Percentiles rank a stretch among this genome's conserved stretches.
Conservation (phyloP, 2,329 filamentous ascomycete species). For the Talaromyces verruculosus region DNA sequence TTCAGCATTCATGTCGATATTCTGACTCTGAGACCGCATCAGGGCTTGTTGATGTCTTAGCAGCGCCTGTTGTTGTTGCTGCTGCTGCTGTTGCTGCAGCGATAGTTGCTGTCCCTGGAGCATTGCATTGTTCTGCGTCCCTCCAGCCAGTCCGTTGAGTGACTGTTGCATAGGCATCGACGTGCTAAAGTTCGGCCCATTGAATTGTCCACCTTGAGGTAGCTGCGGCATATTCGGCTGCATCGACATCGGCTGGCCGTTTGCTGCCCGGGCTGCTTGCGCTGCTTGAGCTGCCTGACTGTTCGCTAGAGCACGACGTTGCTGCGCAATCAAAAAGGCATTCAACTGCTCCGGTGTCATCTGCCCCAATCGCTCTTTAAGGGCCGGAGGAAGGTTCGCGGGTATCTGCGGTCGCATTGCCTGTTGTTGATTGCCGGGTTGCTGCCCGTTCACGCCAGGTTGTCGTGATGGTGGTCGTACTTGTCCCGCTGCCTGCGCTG, state of each 20-base stretch:
- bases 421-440: constrained; percentile 32
- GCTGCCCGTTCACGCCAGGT: constrained; percentile 35
- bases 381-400: constrained; percentile 33
- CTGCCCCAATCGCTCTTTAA: constrained; percentile 38
- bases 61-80: constrained; percentile 33
- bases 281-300: constrained; percentile 28
- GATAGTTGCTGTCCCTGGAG: constrained; percentile 37
- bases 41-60: constrained; percentile 32
- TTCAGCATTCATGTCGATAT: constrained; percentile 41
- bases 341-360: constrained; percentile 40
- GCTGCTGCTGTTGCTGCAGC: constrained; percentile 34
- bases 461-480: constrained; percentile 37
- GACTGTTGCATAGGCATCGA: constrained; percentile 38
- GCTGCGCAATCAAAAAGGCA: constrained; percentile 36
- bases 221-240: constrained; percentile 34
- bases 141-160: constrained; percentile 33
- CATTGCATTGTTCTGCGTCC: constrained; percentile 32
- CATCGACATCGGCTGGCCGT: constrained; percentile 32
- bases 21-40: constrained; percentile 36
- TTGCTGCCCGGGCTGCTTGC: constrained; percentile 34
- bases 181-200: constrained; percentile 37
- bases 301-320: constrained; percentile 33
- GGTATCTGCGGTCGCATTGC: constrained; percentile 36
- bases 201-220: constrained; percentile 39
- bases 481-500: constrained; percentile 36